Evolutionary conservation across 2,329 filamentous ascomycete species (phyloP).

Genomic region (Talaromyces islandicus): DNA sequence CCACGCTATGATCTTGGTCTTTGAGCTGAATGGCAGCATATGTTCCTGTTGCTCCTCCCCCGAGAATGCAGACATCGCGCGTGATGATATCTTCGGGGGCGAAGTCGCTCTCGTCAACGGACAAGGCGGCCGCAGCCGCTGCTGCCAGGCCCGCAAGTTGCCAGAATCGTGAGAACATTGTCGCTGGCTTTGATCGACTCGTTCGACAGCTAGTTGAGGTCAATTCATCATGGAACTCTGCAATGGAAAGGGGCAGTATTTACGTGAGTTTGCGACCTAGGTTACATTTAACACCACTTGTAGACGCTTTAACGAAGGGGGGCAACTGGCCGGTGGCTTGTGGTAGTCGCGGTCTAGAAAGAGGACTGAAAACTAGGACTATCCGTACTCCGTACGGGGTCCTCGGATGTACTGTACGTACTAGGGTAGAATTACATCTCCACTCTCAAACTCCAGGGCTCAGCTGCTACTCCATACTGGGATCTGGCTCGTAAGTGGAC

Average conservation of each 20-base stretch:
- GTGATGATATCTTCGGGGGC: constrained; percentile 13
- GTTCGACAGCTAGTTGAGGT: not conserved
- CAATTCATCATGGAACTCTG: not conserved
- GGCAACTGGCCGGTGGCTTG: not conserved
- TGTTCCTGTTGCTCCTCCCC: constrained; percentile 30
- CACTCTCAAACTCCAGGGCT: not conserved
- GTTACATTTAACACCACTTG: no score
- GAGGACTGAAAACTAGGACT: not conserved
- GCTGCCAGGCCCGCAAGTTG: not conserved
- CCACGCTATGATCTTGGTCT: constrained; percentile 24
- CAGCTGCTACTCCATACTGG: no score
- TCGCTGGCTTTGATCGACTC: not conserved
- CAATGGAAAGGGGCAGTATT: not conserved
- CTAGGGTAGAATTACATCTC: not conserved
- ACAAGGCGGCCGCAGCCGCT: not conserved
- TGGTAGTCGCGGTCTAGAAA: not conserved
- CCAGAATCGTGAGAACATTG: not conserved
- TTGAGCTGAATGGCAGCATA: constrained; percentile 27
- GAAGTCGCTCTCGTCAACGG: not conserved
- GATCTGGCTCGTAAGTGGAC: not conserved
- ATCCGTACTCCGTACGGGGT: not conserved
- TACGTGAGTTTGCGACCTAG: not conserved
- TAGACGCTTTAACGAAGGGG: not conserved
- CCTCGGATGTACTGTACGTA: no score
- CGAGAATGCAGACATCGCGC: constrained; percentile 28